phyloP scores from a whole-genome alignment of 116 monocot species.

The Thalassia testudinum region DNA sequence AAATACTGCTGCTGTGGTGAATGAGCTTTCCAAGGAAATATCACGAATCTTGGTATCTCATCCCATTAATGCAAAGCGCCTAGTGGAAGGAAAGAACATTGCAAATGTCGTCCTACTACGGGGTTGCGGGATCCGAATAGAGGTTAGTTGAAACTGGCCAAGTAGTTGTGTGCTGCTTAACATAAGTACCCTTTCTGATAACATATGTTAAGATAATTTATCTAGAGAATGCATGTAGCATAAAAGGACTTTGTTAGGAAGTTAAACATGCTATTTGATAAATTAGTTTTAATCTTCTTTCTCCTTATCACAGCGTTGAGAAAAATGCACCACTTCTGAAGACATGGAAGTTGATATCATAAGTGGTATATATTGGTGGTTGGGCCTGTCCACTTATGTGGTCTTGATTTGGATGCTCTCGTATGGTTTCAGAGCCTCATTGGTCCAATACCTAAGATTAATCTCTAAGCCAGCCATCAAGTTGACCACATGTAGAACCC shows the following conservation, averaged over 20 bases:
- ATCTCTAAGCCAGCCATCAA: too few relatives aligned
- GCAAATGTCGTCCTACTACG: constrained; percentile 92
- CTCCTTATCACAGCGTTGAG: too few relatives aligned
- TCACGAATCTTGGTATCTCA: constrained; percentile 67
- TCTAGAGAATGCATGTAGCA: neutral
- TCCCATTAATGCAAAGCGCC: constrained; percentile 67
- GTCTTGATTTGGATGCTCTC: too few relatives aligned
- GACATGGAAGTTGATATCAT: too few relatives aligned
- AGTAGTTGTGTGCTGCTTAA: neutral
- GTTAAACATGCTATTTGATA: too few relatives aligned
- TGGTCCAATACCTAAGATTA: too few relatives aligned
- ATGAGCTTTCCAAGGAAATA: constrained; percentile 83
- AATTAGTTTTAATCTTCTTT: too few relatives aligned
- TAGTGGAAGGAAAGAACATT: constrained; percentile 65
- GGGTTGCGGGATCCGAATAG: constrained; percentile 96
- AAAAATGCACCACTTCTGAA: too few relatives aligned
- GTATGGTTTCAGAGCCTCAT: too few relatives aligned
- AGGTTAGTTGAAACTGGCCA: constrained; percentile 27
- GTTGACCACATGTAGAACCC: too few relatives aligned
- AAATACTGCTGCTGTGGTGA: constrained; percentile 72
- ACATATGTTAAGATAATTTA: neutral
- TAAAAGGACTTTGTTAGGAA: neutral
- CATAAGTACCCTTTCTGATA: neutral
- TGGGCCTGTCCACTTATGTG: too few relatives aligned
- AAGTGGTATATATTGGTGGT: too few relatives aligned